These are phyloP conservation scores for Hyaloscypha finlandica DNA, from an alignment of 495 filamentous ascomycete species.

Conservation along the genomic window DNA sequence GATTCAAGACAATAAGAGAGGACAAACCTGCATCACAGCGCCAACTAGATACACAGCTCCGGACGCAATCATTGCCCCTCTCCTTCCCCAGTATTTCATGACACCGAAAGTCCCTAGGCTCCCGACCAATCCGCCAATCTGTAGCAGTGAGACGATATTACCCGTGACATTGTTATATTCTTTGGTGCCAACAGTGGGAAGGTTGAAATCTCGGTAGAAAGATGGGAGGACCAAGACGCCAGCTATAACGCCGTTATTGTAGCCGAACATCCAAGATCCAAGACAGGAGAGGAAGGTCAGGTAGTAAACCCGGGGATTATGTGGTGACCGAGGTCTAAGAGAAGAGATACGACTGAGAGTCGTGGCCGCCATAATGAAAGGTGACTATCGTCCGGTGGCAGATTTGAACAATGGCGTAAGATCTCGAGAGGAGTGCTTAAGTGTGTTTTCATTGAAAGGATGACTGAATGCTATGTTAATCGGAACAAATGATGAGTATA, in stretches of 20 bases:
- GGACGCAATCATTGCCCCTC: slow-evolving; percentile 8
- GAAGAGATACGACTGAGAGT: background rate
- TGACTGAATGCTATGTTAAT: slow-evolving; percentile 4
- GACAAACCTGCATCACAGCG: slow-evolving; percentile 23
- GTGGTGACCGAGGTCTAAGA: background rate
- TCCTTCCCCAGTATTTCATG: slow-evolving; percentile 18
- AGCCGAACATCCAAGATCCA: slow-evolving; percentile 31
- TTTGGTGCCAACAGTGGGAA: slow-evolving; percentile 11
- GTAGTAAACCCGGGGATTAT: slow-evolving; percentile 22
- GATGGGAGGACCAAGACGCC: slow-evolving; percentile 25
- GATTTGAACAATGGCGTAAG: background rate
- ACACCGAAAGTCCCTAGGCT: slow-evolving; percentile 4
- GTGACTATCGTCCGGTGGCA: background rate
- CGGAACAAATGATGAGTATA: slow-evolving; percentile 19
- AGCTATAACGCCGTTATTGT: slow-evolving; percentile 21
- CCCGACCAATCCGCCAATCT: slow-evolving; percentile 27
- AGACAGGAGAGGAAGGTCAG: slow-evolving; percentile 25
- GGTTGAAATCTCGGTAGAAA: slow-evolving; percentile 16
- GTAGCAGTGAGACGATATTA: slow-evolving; percentile 26
- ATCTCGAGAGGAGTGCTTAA: background rate
- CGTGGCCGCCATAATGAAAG: background rate
- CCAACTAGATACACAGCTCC: slow-evolving; percentile 21
- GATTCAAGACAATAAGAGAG: background rate
- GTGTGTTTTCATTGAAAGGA: slow-evolving; percentile 10
- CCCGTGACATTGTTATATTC: slow-evolving; percentile 10